Conservation (phyloP, 176 grass and related monocot genomes). For the Musa troglodytarum region DNA sequence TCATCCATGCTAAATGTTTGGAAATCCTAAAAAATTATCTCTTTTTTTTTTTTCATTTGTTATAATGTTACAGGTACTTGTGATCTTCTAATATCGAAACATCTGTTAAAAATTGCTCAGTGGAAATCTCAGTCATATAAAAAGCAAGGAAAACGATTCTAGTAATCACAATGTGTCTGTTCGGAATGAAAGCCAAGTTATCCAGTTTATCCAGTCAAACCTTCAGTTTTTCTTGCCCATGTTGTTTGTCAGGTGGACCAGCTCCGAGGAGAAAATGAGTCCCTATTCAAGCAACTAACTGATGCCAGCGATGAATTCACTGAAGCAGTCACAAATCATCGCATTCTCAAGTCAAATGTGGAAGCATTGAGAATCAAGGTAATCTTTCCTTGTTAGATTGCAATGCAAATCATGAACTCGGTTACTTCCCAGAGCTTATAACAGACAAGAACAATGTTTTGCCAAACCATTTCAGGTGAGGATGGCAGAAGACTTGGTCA, state of each 20-base stretch:
- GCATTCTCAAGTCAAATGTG: slow-evolving; percentile 75
- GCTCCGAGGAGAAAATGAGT: slow-evolving; percentile 51
- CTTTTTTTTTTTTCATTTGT: no score
- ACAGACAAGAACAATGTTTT: no score
- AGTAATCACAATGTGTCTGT: not conserved
- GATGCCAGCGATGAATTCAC: slow-evolving; percentile 59
- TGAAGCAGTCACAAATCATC: slow-evolving; percentile 51
- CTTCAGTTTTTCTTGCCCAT: not conserved
- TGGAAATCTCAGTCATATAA: not conserved
- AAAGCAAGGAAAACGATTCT: not conserved
- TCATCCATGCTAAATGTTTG: no score
- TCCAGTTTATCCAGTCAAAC: not conserved
- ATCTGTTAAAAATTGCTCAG: not conserved
- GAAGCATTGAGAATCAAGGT: slow-evolving; percentile 75
- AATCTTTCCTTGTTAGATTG: not conserved
- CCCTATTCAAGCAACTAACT: slow-evolving; percentile 49
- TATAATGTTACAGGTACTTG: no score
- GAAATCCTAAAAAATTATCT: no score
- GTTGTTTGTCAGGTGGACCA: slow-evolving; percentile 43
- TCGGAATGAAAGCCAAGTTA: no score
- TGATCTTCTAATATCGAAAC: not conserved
- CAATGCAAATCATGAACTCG: no score
- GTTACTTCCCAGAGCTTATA: no score
- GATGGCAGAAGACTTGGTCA: slow-evolving; percentile 74
- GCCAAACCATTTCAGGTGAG: slow-evolving; percentile 45